These are phyloP conservation scores for Coprinopsis cinerea DNA, from an alignment of 768 basidiomycete species.

Conservation along the genomic window DNA sequence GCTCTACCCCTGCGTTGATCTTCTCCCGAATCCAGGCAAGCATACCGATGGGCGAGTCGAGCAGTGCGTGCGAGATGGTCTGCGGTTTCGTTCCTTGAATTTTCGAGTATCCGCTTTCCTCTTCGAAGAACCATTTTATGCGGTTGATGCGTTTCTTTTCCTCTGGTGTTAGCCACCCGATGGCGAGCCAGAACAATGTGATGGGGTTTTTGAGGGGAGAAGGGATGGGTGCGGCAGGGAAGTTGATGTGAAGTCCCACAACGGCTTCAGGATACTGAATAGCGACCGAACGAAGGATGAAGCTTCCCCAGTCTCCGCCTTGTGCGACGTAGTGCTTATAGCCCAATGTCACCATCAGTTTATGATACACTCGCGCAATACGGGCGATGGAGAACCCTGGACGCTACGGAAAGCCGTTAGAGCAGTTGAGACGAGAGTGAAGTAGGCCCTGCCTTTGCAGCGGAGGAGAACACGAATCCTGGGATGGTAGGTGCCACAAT, in stretches of 20 bases:
- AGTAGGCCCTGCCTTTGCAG: constrained; percentile 18
- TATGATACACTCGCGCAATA: constrained; percentile 26
- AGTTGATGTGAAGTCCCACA: constrained; percentile 25
- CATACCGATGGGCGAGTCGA: constrained; percentile 47
- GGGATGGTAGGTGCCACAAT: constrained; percentile 28
- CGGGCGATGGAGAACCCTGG: constrained; percentile 20
- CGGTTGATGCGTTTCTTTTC: constrained; percentile 26
- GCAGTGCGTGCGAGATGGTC: constrained; percentile 38
- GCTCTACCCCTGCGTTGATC: constrained; percentile 18
- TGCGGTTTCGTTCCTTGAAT: constrained; percentile 40
- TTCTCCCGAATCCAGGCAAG: constrained; percentile 45
- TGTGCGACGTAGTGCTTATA: constrained; percentile 26
- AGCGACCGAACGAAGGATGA: constrained; percentile 24
- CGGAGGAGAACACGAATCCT: constrained; percentile 28
- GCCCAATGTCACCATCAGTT: constrained; percentile 26
- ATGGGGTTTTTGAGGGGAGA: constrained; percentile 18
- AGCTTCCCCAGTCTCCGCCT: constrained; percentile 30
- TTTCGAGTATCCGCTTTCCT: constrained; percentile 29
- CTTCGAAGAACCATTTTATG: constrained; percentile 22
- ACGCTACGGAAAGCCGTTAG: constrained; percentile 12
- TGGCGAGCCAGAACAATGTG: constrained; percentile 20
- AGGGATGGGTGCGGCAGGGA: constrained; percentile 20
- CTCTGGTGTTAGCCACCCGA: constrained; percentile 25
- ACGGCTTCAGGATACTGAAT: constrained; percentile 20
- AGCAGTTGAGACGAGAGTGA: background rate